Evolutionary conservation across 768 basidiomycete species (phyloP).

Genomic region (Multifurca ochricompacta): DNA sequence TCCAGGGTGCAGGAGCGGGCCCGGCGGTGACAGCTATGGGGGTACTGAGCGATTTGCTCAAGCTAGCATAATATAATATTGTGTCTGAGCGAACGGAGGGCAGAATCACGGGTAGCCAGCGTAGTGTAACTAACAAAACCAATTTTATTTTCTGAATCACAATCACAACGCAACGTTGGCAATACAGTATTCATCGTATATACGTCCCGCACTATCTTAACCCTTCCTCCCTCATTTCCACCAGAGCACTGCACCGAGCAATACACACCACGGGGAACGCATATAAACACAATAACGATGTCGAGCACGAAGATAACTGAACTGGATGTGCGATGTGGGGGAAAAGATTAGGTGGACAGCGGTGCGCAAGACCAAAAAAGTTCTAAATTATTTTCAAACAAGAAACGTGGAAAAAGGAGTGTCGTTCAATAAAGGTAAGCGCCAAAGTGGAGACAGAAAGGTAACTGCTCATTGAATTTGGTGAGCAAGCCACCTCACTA

Average conservation of each 20-base stretch:
- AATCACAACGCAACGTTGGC: background rate
- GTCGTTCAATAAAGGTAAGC: background rate
- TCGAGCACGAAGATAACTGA: constrained; percentile 9
- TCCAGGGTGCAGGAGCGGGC: constrained; percentile 97
- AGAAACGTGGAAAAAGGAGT: constrained; percentile 8
- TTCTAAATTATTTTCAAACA: constrained; percentile 9
- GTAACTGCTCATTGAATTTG: too few relatives aligned
- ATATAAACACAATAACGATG: constrained; percentile 15
- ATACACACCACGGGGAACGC: constrained; percentile 14
- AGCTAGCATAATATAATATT: constrained; percentile 27
- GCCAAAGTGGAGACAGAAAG: background rate
- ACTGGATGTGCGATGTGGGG: background rate
- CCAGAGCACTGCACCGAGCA: constrained; percentile 15
- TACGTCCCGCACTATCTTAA: constrained; percentile 3
- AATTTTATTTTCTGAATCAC: constrained; percentile 4
- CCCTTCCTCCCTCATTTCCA: background rate
- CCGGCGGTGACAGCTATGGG: constrained; percentile 99
- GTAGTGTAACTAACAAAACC: too few relatives aligned
- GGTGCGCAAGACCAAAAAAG: background rate
- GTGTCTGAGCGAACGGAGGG: too few relatives aligned
- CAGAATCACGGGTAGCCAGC: too few relatives aligned
- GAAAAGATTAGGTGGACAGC: background rate
- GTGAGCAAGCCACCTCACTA: background rate
- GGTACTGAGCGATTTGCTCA: constrained; percentile 81
- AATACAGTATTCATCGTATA: constrained; percentile 17